Conservation (phyloP, 208 protist genomes). For the Trypanosoma melophagium region DNA sequence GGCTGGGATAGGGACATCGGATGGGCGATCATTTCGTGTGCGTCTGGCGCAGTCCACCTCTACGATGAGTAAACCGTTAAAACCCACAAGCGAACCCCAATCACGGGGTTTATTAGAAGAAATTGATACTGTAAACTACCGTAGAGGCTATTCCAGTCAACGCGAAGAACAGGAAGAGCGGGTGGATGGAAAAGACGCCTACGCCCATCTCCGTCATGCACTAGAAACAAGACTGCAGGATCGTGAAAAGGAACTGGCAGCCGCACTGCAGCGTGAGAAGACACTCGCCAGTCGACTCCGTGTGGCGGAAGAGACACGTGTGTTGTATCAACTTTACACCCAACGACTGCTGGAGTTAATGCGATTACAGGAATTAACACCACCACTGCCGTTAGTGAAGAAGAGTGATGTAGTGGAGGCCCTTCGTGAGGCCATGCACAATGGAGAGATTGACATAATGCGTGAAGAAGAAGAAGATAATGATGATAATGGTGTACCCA, state of each 20-base stretch:
- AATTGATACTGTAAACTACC: not conserved
- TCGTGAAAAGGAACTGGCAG: slow-evolving; percentile 16
- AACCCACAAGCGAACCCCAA: not conserved
- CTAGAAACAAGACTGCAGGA: slow-evolving; percentile 5
- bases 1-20: not conserved
- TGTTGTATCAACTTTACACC: not conserved
- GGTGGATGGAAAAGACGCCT: not conserved
- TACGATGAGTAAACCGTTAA: not conserved
- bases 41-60: not conserved
- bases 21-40: slow-evolving; percentile 17
- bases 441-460: not conserved
- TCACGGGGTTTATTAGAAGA: not conserved
- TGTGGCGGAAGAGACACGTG: not conserved
- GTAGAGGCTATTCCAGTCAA: slow-evolving; percentile 3
- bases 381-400: no score
- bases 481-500: no score
- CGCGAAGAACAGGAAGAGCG: not conserved
- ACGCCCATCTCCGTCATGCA: not conserved
- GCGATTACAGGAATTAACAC: no score
- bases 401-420: not conserved
- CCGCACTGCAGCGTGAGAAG: slow-evolving; percentile 20
- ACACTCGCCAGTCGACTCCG: not conserved
- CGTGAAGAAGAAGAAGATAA: no score
- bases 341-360: slow-evolving; percentile 14
- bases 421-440: not conserved